These are phyloP conservation scores for Aspergillus biplanus DNA, from an alignment of 495 filamentous ascomycete genomes.

Conservation along the genomic window DNA sequence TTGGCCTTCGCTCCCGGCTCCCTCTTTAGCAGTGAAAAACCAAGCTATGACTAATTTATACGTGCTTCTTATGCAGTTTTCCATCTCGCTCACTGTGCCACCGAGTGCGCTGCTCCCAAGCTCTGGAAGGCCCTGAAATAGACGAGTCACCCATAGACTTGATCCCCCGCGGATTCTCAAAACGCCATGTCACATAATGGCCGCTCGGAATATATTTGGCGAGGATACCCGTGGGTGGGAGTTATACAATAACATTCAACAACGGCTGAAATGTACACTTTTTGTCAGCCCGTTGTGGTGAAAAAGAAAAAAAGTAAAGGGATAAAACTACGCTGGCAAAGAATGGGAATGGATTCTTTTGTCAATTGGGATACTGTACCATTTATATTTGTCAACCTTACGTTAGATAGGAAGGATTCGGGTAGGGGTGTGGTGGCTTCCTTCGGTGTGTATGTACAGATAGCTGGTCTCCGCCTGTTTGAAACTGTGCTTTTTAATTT, in stretches of 20 bases:
- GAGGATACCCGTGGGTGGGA: not conserved
- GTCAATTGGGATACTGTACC: constrained; percentile 22
- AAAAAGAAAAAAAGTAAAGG: not conserved
- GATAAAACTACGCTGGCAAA: not conserved
- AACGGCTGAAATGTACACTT: constrained; percentile 8
- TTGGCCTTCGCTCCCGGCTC: no score
- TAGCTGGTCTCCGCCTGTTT: constrained; percentile 52
- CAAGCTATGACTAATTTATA: constrained; percentile 6
- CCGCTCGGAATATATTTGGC: no score
- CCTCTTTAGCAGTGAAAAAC: no score
- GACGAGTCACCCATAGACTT: constrained; percentile 33
- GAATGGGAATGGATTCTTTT: constrained; percentile 4
- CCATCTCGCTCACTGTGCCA: constrained; percentile 94
- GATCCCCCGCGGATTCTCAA: not conserved
- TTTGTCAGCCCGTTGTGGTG: constrained; percentile 2
- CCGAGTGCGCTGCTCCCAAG: constrained; percentile 90
- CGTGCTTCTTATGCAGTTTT: constrained; percentile 69
- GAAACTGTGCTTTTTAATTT: constrained; percentile 45
- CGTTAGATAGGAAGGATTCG: constrained; percentile 14
- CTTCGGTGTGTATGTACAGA: constrained; percentile 48
- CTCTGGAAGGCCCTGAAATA: constrained; percentile 91
- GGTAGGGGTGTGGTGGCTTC: no score
- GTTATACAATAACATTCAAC: not conserved
- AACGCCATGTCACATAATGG: not conserved
- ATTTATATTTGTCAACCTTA: constrained; percentile 22